A percentile compares a stretch with the other conserved stretches of the same genome.
Evolutionary conservation across 805 yeast species (phyloP).

Genomic region (Kodamaea nitidulidarum): DNA sequence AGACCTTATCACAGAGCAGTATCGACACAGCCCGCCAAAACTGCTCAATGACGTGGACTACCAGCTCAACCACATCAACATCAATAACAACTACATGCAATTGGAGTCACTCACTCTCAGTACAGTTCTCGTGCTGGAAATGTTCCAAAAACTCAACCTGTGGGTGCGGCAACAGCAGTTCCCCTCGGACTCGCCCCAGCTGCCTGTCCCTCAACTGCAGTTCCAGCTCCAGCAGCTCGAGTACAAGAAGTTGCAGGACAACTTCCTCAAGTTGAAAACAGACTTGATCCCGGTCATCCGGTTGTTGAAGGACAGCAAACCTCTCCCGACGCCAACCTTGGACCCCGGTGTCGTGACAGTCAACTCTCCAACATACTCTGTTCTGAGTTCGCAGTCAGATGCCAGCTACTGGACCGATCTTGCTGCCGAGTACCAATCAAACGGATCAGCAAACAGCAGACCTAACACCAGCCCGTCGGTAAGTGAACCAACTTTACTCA

Average conservation of each 20-base stretch:
- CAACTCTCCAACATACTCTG: conserved; percentile 30
- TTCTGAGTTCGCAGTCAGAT: conserved; percentile 15
- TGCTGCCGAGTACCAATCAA: conserved; percentile 7
- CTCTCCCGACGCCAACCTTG: conserved; percentile 61
- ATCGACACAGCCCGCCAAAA: conserved; percentile 21
- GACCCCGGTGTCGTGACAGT: conserved; percentile 33
- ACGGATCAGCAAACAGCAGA: conserved; percentile 1
- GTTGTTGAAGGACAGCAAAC: conserved; percentile 59
- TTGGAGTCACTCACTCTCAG: conserved; percentile 37
- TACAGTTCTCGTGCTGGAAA: conserved; percentile 32
- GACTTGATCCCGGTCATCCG: conserved; percentile 64
- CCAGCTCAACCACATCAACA: conserved; percentile 27
- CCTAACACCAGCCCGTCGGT: conserved; percentile 3
- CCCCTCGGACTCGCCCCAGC: conserved; percentile 5
- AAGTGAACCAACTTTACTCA: conserved; percentile 1
- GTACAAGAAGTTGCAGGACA: conserved; percentile 45
- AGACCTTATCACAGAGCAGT: conserved; percentile 42
- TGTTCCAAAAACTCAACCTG: conserved; percentile 23
- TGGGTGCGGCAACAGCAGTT: conserved; percentile 16
- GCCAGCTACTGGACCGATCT: conserved; percentile 10
- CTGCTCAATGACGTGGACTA: conserved; percentile 26
- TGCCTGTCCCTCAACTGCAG: conserved; percentile 14
- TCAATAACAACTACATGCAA: conserved; percentile 33
- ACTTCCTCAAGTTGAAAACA: conserved; percentile 53
- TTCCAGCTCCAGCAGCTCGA: conserved; percentile 21